phyloP scores from a whole-genome alignment of 441 rosid species.

The Erodium moschatum region DNA sequence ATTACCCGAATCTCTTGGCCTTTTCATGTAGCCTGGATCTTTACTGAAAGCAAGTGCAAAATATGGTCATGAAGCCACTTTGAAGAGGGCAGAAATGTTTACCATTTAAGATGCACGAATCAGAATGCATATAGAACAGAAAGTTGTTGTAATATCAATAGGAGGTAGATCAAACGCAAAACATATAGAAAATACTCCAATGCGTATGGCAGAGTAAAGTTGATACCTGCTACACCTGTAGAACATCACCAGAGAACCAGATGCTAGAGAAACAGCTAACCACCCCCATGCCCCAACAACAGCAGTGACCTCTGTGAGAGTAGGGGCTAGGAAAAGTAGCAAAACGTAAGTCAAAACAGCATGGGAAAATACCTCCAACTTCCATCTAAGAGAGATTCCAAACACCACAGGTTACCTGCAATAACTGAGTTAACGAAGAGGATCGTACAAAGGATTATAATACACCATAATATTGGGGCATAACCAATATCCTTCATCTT shows the following conservation, averaged over 20 bases:
- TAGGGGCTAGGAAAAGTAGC: constrained; percentile 44
- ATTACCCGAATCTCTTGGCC: constrained; percentile 35
- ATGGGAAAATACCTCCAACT: constrained; percentile 11
- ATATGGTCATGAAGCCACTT: constrained; percentile 15
- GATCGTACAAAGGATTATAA: constrained; percentile 36
- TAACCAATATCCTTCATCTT: constrained; percentile 47
- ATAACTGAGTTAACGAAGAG: constrained; percentile 70
- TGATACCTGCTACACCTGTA: constrained; percentile 68
- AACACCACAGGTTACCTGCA: constrained; percentile 39
- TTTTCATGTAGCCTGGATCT: constrained; percentile 74
- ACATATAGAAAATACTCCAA: constrained; percentile 13
- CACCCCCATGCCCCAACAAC: constrained; percentile 78
- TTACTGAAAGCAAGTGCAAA: constrained; percentile 41
- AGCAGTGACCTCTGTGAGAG: constrained; percentile 76
- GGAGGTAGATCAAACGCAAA: background rate
- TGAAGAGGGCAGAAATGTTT: background rate
- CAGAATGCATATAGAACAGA: background rate
- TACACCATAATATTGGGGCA: constrained; percentile 58
- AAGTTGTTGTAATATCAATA: background rate
- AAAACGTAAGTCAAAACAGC: constrained; percentile 26
- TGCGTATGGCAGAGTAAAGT: constrained; percentile 18
- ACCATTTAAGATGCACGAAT: background rate
- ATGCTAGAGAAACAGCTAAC: constrained; percentile 52
- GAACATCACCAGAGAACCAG: constrained; percentile 49
- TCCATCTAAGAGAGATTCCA: constrained; percentile 12